Percentiles rank a stretch among this genome's conserved stretches.
Evolutionary conservation across 306 rosid genomes (phyloP).

Genomic region (Casuarina glauca): DNA sequence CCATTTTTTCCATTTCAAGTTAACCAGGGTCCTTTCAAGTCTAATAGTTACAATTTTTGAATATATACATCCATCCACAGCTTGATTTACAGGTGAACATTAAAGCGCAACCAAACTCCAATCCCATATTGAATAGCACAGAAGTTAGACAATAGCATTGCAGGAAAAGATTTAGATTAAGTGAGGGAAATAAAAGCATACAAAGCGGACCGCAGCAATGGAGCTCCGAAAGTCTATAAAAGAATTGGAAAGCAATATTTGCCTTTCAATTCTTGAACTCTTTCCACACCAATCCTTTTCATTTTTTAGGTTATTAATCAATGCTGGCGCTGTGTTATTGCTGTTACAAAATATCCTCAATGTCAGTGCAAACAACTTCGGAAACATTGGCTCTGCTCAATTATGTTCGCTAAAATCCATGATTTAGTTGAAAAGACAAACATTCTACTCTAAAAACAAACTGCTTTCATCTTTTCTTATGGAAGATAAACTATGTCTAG

Average conservation of each 20-base stretch:
- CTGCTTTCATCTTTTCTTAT: neutral
- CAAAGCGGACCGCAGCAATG: conserved; percentile 73
- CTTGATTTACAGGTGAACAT: neutral
- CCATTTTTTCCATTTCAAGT: too few relatives aligned
- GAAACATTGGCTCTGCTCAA: conserved; percentile 68
- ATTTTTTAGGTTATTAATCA: conserved; percentile 20
- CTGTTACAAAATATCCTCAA: conserved; percentile 33
- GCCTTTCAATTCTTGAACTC: conserved; percentile 36
- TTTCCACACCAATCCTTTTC: conserved; percentile 36
- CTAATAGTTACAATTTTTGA: neutral
- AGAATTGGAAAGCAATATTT: conserved; percentile 46
- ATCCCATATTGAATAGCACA: neutral
- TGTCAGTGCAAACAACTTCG: conserved; percentile 52
- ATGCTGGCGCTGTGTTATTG: conserved; percentile 17
- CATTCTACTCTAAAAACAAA: neutral
- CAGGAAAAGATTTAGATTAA: neutral
- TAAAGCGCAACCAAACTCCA: neutral
- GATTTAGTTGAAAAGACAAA: conserved; percentile 24
- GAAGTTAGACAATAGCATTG: neutral
- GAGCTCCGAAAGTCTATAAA: conserved; percentile 70
- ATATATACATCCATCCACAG: neutral
- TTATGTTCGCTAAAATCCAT: conserved; percentile 59
- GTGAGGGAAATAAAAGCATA: neutral
- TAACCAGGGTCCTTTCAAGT: neutral
- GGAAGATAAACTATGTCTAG: neutral